Evolutionary conservation across 1,284 basidiomycete genomes (phyloP).

Genomic region (Apiotrichum sp.): DNA sequence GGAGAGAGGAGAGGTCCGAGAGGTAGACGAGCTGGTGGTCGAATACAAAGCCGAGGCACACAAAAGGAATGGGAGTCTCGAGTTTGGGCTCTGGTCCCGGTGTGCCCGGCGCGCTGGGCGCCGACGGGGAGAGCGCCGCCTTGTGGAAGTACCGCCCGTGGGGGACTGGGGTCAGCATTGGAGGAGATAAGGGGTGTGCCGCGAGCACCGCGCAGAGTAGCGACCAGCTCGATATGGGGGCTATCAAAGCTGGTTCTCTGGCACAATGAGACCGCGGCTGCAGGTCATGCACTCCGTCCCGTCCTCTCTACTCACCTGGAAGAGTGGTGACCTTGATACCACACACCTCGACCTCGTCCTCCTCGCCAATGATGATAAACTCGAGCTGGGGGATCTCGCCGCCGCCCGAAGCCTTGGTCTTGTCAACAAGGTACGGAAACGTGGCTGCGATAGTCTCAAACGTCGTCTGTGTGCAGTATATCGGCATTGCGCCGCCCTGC

Average conservation of each 20-base stretch:
- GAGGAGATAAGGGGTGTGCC: background rate
- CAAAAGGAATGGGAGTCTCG: constrained; percentile 27
- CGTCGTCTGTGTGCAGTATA: constrained; percentile 39
- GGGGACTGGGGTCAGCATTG: constrained; percentile 17
- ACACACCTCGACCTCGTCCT: constrained; percentile 31
- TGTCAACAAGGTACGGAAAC: constrained; percentile 47
- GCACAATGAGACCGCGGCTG: background rate
- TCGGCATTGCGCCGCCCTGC: constrained; percentile 35
- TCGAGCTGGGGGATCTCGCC: constrained; percentile 44
- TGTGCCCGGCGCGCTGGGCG: constrained; percentile 3
- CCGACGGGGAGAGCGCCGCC: constrained; percentile 3
- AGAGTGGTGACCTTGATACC: constrained; percentile 35
- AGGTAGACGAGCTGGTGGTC: constrained; percentile 38
- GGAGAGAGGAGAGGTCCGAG: constrained; percentile 39
- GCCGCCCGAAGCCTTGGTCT: constrained; percentile 46
- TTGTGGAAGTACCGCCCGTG: constrained; percentile 22
- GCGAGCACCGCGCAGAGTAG: background rate
- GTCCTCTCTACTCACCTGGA: constrained; percentile 21
- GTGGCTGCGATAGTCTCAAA: constrained; percentile 36
- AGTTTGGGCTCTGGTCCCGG: background rate
- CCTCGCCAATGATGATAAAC: constrained; percentile 38
- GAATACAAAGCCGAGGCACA: constrained; percentile 44
- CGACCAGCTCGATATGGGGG: background rate
- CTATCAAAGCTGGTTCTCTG: too few relatives aligned
- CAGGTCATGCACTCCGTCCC: background rate